Conservation (phyloP, 2,329 filamentous ascomycete genomes). For the Zymoseptoria ardabiliae region DNA sequence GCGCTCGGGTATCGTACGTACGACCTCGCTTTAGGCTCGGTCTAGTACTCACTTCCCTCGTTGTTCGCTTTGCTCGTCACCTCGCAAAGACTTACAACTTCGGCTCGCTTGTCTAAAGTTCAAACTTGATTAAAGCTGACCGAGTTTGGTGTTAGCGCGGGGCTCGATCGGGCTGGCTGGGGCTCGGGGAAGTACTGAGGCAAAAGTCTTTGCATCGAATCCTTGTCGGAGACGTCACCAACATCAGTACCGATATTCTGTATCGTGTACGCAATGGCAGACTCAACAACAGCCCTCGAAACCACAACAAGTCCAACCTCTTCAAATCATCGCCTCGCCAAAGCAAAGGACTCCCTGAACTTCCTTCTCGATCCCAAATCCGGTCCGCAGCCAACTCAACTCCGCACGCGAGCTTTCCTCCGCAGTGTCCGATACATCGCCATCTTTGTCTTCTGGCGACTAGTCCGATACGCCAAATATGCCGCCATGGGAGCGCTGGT, state of each 20-base stretch:
- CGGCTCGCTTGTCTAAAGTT: too few species aligned
- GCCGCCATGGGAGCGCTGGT: slow-evolving; percentile 35
- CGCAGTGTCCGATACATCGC: slow-evolving; percentile 32
- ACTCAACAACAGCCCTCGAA: neutral
- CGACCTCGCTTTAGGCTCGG: too few species aligned
- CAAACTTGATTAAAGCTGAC: too few species aligned
- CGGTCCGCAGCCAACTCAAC: slow-evolving; percentile 24
- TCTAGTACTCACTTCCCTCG: too few species aligned
- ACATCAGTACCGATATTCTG: neutral
- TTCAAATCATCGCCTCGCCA: slow-evolving; percentile 3
- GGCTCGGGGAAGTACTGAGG: too few species aligned
- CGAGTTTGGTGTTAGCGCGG: too few species aligned
- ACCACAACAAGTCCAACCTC: neutral
- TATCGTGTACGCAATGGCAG: neutral
- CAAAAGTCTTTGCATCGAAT: neutral
- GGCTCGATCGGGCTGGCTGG: too few species aligned
- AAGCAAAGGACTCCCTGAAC: slow-evolving; percentile 26
- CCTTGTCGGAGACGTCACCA: neutral
- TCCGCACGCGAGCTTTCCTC: slow-evolving; percentile 35
- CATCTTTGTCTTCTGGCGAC: slow-evolving; percentile 38
- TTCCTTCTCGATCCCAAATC: slow-evolving; percentile 33
- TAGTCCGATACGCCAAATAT: slow-evolving; percentile 38
- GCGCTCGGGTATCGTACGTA: too few species aligned
- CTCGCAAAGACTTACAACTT: too few species aligned
- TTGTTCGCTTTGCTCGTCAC: too few species aligned